Base-by-base conservation (phyloP, 495 filamentous ascomycete species). In the Hypoxylon lienhwacheense region DNA sequence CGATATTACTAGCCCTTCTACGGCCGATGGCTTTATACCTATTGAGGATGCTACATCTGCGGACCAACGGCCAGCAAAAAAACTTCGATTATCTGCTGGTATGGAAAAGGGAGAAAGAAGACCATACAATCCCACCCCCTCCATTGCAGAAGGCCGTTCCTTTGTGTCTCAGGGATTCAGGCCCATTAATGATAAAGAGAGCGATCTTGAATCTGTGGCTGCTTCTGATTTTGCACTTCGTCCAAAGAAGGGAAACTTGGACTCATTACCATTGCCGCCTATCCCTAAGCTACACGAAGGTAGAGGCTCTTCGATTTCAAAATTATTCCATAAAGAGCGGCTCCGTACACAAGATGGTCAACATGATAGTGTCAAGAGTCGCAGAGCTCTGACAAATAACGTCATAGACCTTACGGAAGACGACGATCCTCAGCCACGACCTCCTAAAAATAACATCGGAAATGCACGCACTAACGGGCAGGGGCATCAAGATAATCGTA, bases 171-270 rank as follows among this genome's bases (percentile, higher is more conserved):
- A 47, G 8, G 39, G 28, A 35, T 31, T 32, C 31, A 42, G 35
- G 20, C 35, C 45, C 21, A 15, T 34, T 15, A 31, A 35, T 22
- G n/a, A 29, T 45, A 44, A 52, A 26, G 43, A 54, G 16, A 28
- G 26, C 15, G 41, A 45, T 33, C 31, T 36, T 31, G 56, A 20
- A 51, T 51, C 50, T 36, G 52, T 41, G 29, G 55, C 36, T 36
- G 19, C 56, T 33, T 55, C 63, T 22, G 54, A 62, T 48, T 67
- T 67, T 57, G 54, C 61, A 20, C 61, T 67, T 14, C 65, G 55
- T 15, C 65, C 65, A 5, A 56, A 47, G 28, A 62, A 62, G 8
- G 53, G n/a, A 22, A 46, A 46, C 10, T 33, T 59, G 7, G 10
- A 26, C 17, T 37, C 57, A 2, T 33, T 50, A n/a, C 47, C 46